Evolutionary conservation across 352 stramenopile genomes (phyloP), one percentile per base, ranked within the genome.

Genomic region (Aphanomyces astaci): DNA sequence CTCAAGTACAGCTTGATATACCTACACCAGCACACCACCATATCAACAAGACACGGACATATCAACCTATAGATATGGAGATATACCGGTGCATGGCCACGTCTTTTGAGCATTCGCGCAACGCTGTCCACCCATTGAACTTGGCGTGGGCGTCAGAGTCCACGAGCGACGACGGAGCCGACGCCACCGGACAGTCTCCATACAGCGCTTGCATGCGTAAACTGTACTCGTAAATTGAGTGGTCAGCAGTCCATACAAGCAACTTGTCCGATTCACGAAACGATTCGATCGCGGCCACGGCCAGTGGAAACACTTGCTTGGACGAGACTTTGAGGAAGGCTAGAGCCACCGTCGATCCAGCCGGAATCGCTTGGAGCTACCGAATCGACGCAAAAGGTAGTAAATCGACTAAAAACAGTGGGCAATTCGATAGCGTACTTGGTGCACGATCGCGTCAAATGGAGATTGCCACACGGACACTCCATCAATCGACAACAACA

Each of bases 1-100:
- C 82, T 77, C 52, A 93, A 82, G 46, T 92, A 59, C 24, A 93
- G 56, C 56, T 95, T 95, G 24, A 92, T 70, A 73, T 92, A 94
- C 52, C 87, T 88, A 36, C 13, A 59, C n/a, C 17, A 59, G 11
- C 4, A 27, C 30, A 59, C 22, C 13, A 19, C 10, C 25, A 59
- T 31, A 15, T 24, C 27, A 10, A 4, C n/a, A 28, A 59, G 7
- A 19, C 30, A 59, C 25, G 7, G 30, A 10, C 7, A 40, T 36
- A 15, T 43, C 36, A 43, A 7, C 15, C 15, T 43, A 15, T 15
- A 43, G 15, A 43, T 15, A 43, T 43, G 15, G n/a, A n/a, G n/a
- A 15, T 15, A 43, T 68, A 68, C 31, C 62, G 62, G 59, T 95
- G 84, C 24, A 72, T 72, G 1, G 84, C 84, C 2, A 83, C 64